Base-by-base conservation (phyloP, 1,139 yeast species). In the Blastobotrys apis region DNA sequence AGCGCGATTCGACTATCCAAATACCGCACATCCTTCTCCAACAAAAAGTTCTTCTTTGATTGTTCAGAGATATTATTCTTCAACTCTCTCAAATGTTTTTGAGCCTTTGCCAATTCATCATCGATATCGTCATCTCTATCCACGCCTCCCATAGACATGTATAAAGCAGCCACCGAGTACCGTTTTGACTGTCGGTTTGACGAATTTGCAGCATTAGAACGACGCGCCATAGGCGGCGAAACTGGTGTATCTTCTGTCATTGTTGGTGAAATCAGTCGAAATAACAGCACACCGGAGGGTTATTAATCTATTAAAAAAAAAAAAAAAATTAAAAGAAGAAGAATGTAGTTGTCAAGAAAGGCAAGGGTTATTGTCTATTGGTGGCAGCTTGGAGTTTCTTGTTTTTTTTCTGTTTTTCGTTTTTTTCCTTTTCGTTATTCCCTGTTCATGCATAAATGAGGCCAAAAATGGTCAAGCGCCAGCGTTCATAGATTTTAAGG, bases 1-100 rank as follows among this genome's bases (percentile, higher is more conserved):
- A 67, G 57, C 12, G 72, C 72, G 30, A 68, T 68, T 22, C 72
- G 63, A 23, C 67, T 55, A 50, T 68, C 72, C 33, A 68, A 57
- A 47, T 65, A 67, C 33, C 71, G 58, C 33, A 68, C 71, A 45
- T 68, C 72, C 49, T 65, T 62, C 48, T 68, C 73, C 40, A 67
- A 56, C 39, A 66, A 53, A 45, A 67, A 68, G 51, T 68, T 68
- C 45, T 59, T 57, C 50, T 67, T 67, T 30, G 66, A 58, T 51
- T 64, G 69, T 40, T 64, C 66, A 8, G 69, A 62, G 33, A 68
- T 68, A 43, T 57, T 55, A 3, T 63, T 53, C 48, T 68, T 68
- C 27, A 68, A 60, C 30, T 55, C 59, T 19, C 67, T 55, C 33
- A 66, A 54, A 37, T 60, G 63, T 39, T 57, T 54, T 52, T 66